Evolutionary conservation across 1,139 yeast genomes (phyloP).

Genomic region (Blastobotrys buckinghamii): DNA sequence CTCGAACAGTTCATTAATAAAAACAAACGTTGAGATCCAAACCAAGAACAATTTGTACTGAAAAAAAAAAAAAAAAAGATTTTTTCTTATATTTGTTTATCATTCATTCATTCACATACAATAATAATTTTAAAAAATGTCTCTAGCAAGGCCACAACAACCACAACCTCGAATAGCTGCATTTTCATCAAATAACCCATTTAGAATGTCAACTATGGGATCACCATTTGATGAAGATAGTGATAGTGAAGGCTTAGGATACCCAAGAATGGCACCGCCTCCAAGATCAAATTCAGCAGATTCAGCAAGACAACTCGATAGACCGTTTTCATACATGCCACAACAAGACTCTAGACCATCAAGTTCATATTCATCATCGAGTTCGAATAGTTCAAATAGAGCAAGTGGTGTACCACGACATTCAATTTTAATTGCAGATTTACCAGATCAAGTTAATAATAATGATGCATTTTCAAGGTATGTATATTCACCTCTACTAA

Average conservation of each 20-base stretch:
- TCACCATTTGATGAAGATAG: slow-evolving; percentile 11
- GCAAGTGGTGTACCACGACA: slow-evolving; percentile 4
- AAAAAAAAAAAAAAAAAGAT: too few species aligned
- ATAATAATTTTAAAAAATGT: slow-evolving; percentile 6
- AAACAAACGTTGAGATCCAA: too few species aligned
- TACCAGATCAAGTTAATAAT: background rate
- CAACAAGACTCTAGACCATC: background rate
- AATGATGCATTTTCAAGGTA: slow-evolving; percentile 10
- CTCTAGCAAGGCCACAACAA: slow-evolving; percentile 8
- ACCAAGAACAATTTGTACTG: too few species aligned
- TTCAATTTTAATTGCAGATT: background rate
- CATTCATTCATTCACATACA: too few species aligned
- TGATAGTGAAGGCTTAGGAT: background rate
- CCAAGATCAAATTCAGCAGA: slow-evolving; percentile 7
- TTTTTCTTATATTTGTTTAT: too few species aligned
- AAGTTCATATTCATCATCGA: slow-evolving; percentile 4
- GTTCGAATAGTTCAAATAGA: background rate
- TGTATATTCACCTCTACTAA: background rate
- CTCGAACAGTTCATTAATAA: too few species aligned
- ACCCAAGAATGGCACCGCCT: slow-evolving; percentile 1
- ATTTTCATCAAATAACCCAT: slow-evolving; percentile 27
- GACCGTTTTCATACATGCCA: slow-evolving; percentile 11
- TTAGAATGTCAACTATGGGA: slow-evolving; percentile 20
- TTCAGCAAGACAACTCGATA: background rate
- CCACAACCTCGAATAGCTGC: slow-evolving; percentile 10